These are phyloP conservation scores for Russula vinacea DNA, from an alignment of 768 basidiomycete species.

Conservation along the genomic window DNA sequence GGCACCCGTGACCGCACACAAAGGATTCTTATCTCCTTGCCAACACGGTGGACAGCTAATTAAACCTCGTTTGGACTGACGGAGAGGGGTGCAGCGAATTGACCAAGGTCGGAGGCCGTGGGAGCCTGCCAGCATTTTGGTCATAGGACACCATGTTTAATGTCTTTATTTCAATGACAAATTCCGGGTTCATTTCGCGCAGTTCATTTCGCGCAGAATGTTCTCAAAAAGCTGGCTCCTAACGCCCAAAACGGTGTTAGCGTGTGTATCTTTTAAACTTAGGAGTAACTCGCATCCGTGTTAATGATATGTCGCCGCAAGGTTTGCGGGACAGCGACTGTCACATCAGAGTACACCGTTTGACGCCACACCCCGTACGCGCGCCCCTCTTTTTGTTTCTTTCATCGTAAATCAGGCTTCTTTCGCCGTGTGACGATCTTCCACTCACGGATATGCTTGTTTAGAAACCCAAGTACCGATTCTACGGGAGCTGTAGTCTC, in stretches of 20 bases:
- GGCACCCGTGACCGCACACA: neutral
- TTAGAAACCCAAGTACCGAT: conserved; percentile 6
- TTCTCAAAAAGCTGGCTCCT: neutral
- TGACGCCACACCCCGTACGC: conserved; percentile 3
- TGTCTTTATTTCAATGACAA: conserved; percentile 10
- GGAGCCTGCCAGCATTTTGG: neutral
- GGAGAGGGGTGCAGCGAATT: neutral
- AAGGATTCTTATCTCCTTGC: conserved; percentile 16
- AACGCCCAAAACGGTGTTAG: conserved; percentile 7
- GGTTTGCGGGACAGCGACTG: too few relatives aligned
- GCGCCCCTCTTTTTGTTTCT: neutral
- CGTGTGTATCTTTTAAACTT: neutral
- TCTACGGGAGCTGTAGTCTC: neutral
- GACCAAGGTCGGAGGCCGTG: neutral
- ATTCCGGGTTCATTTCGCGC: conserved; percentile 6
- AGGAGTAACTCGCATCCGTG: neutral
- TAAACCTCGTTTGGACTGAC: conserved; percentile 22
- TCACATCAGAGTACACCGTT: neutral
- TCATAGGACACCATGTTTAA: conserved; percentile 17
- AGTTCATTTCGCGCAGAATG: conserved; percentile 8
- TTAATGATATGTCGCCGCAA: neutral
- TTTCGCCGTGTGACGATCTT: neutral
- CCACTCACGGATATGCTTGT: neutral
- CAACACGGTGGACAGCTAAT: conserved; percentile 23
- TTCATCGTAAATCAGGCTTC: conserved; percentile 2